phyloP scores from a whole-genome alignment of 2,329 filamentous ascomycete genomes.

The Lasiodiplodia theobromae region DNA sequence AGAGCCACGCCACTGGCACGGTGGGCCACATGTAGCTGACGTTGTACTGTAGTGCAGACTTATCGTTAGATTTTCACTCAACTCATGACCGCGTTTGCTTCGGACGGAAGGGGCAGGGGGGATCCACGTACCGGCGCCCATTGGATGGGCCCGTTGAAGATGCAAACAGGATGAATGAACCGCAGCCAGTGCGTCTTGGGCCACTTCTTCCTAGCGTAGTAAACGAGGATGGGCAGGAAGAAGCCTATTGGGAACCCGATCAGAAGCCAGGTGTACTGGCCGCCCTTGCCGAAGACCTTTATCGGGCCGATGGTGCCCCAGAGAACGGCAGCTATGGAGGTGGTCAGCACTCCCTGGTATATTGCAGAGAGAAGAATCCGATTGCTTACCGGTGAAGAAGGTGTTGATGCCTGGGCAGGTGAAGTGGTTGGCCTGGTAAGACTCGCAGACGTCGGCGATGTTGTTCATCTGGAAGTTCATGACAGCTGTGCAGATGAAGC shows the following conservation, averaged over 20 bases:
- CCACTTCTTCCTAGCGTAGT: conserved; percentile 60
- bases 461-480: conserved; percentile 63
- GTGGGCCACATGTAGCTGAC: conserved; percentile 58
- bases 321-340: conserved; percentile 54
- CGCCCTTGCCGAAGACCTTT: conserved; percentile 70
- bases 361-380: no score
- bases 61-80: conserved; percentile 2
- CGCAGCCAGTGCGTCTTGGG: conserved; percentile 59
- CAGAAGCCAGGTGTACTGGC: conserved; percentile 74
- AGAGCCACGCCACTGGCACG: conserved; percentile 54
- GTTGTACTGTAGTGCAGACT: conserved; percentile 48
- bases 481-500: conserved; percentile 70
- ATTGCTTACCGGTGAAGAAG: conserved; percentile 63
- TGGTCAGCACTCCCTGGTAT: background rate
- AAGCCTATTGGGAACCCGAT: conserved; percentile 57
- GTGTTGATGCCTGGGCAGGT: conserved; percentile 65
- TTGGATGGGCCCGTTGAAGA: conserved; percentile 28
- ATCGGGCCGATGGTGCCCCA: conserved; percentile 75
- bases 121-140: conserved; percentile 27
- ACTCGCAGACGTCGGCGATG: conserved; percentile 70
- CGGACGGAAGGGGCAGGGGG: background rate
- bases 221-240: conserved; percentile 60
- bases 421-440: conserved; percentile 48
- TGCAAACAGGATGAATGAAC: conserved; percentile 37
- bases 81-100: conserved; percentile 30